Evolutionary conservation across 805 yeast species (phyloP).

Genomic region (Pichia nakasei): DNA sequence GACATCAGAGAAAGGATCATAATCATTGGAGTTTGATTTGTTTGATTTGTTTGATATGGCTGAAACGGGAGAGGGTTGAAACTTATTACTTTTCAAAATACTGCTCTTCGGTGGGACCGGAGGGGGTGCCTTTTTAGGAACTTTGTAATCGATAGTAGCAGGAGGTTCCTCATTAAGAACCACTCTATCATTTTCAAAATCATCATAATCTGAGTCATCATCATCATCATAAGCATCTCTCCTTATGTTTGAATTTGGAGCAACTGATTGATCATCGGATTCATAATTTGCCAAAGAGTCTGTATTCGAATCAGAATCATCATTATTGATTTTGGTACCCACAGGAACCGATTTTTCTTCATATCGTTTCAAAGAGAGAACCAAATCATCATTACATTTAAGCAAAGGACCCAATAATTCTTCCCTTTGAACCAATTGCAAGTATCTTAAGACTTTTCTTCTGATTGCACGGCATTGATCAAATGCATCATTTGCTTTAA

Average conservation of each 20-base stretch:
- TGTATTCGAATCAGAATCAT: conserved; percentile 33
- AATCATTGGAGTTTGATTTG: conserved; percentile 14
- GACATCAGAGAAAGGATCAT: conserved; percentile 28
- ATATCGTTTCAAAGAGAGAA: conserved; percentile 58
- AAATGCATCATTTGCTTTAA: conserved; percentile 53
- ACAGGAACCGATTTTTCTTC: conserved; percentile 45
- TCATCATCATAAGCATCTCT: background rate
- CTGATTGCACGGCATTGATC: conserved; percentile 69
- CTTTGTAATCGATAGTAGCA: background rate
- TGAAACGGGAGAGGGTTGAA: background rate
- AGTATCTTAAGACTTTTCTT: conserved; percentile 67
- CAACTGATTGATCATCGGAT: conserved; percentile 17
- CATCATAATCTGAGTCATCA: conserved; percentile 3
- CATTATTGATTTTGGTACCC: conserved; percentile 24
- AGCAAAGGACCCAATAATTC: conserved; percentile 82
- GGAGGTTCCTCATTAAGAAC: background rate
- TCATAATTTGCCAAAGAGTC: conserved; percentile 34
- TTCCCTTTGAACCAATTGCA: conserved; percentile 78
- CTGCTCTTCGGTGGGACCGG: conserved; percentile 22
- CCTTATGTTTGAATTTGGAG: background rate
- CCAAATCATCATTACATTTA: conserved; percentile 85
- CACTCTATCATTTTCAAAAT: background rate
- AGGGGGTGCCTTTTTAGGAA: conserved; percentile 15
- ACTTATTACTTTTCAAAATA: conserved; percentile 9
- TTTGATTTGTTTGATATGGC: background rate